Percentiles rank a stretch among this genome's conserved stretches.
Conservation (phyloP, 106 monocot species). For the Vanilla planifolia region DNA sequence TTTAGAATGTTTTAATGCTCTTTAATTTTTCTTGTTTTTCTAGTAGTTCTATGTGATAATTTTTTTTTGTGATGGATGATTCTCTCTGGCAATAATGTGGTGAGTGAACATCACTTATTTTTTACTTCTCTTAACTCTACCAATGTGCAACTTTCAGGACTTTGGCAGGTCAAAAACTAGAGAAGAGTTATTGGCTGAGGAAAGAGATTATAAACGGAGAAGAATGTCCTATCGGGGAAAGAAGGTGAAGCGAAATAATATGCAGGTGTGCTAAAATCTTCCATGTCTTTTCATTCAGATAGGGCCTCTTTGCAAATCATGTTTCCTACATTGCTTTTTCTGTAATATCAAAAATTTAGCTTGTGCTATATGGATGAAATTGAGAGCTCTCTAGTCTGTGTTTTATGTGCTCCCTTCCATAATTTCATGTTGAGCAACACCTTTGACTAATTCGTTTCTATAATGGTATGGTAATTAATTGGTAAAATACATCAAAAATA, state of each 20-base stretch:
- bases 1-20: neutral
- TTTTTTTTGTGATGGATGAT: neutral
- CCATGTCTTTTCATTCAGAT: neutral
- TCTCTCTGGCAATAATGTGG: neutral
- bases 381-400: no score
- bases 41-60: slow-evolving; percentile 1
- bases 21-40: neutral
- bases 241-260: slow-evolving; percentile 76
- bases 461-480: no score
- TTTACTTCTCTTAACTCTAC: neutral
- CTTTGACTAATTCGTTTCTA: no score
- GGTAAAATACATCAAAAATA: no score
- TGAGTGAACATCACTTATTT: neutral
- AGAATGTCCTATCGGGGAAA: slow-evolving; percentile 97
- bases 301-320: no score
- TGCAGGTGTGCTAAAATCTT: slow-evolving; percentile 45
- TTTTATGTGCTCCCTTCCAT: no score
- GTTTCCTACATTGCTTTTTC: no score
- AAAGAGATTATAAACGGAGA: slow-evolving; percentile 96
- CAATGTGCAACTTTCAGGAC: slow-evolving; percentile 26
- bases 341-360: no score
- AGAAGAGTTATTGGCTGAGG: slow-evolving; percentile 94
- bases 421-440: no score
- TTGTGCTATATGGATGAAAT: no score
- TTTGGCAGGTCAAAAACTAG: slow-evolving; percentile 52